Conservation (phyloP, 768 basidiomycete genomes). For the Antrodiella citrinella region DNA sequence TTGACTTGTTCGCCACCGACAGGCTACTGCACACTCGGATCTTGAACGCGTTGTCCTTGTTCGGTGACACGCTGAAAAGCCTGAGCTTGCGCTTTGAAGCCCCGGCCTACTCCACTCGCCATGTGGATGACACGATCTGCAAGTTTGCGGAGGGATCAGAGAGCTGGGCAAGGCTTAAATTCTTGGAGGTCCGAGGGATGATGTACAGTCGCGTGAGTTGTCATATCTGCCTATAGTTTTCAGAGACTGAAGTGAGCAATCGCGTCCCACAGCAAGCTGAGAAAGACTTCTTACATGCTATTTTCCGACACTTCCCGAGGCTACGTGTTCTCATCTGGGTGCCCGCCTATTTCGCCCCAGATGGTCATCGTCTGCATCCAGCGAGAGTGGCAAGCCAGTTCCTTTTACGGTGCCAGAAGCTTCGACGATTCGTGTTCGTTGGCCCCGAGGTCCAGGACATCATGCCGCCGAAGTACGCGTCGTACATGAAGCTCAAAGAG, state of each 20-base stretch:
- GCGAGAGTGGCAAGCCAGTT: too few species aligned
- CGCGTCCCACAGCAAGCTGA: neutral
- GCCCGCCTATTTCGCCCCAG: neutral
- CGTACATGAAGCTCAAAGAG: neutral
- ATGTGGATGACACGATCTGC: too few species aligned
- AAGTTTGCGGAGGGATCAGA: too few species aligned
- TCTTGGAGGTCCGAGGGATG: neutral
- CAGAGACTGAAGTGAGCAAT: neutral
- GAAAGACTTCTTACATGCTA: neutral
- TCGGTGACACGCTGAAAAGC: constrained; percentile 1
- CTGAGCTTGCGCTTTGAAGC: constrained; percentile 5
- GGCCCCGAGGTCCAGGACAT: neutral
- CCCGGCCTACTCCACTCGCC: neutral
- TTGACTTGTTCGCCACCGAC: too few species aligned
- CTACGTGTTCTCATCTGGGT: neutral
- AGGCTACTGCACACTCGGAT: too few species aligned
- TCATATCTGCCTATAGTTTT: too few species aligned
- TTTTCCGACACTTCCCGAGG: neutral
- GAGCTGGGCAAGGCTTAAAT: neutral
- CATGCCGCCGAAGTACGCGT: neutral
- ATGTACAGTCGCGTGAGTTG: neutral
- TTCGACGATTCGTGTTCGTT: neutral
- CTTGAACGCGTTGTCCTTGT: too few species aligned
- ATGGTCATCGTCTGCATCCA: too few species aligned
- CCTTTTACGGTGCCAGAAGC: neutral